Percentiles rank a stretch among this genome's conserved stretches.
Conservation (phyloP, 352 stramenopile species). For the Pythium sukuiense region DNA sequence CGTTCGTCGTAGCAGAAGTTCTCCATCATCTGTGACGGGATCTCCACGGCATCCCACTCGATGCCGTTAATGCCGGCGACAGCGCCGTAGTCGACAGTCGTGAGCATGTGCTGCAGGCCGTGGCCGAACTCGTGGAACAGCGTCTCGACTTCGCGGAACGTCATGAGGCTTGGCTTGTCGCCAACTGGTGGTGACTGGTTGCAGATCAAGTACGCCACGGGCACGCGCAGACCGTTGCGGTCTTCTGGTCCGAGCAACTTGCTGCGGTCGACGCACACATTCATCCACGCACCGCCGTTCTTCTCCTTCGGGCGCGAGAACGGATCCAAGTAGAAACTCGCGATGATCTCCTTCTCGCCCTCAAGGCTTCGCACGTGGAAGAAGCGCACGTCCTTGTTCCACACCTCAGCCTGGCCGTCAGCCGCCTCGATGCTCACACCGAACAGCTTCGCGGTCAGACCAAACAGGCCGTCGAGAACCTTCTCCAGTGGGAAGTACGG, state of each 20-base stretch:
- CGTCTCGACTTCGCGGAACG: conserved; percentile 97
- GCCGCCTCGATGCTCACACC: conserved; percentile 91
- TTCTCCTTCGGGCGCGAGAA: conserved; percentile 97
- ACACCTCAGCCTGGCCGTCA: conserved; percentile 72
- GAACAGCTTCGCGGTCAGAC: conserved; percentile 93
- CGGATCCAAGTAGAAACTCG: conserved; percentile 96
- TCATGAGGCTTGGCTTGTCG: conserved; percentile 96
- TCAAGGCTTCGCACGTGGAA: conserved; percentile 92
- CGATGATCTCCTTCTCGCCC: conserved; percentile 83
- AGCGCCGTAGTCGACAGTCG: conserved; percentile 92
- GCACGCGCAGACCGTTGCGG: conserved; percentile 68
- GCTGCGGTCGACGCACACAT: conserved; percentile 94
- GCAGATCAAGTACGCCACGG: conserved; percentile 98
- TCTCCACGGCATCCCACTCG: conserved; percentile 98
- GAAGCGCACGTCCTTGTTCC: conserved; percentile 96
- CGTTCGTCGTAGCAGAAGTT: conserved; percentile 97
- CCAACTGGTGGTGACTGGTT: conserved; percentile 94
- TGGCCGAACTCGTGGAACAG: conserved; percentile 97
- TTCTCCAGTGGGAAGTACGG: conserved; percentile 96
- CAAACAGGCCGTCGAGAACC: conserved; percentile 96
- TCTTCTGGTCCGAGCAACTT: conserved; percentile 71
- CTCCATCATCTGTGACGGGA: conserved; percentile 99
- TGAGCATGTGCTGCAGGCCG: conserved; percentile 99
- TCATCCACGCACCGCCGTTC: conserved; percentile 98
- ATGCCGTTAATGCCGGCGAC: conserved; percentile 97